Evolutionary conservation across 306 rosid genomes (phyloP).

Genomic region (Oxytropis ochrocephala): DNA sequence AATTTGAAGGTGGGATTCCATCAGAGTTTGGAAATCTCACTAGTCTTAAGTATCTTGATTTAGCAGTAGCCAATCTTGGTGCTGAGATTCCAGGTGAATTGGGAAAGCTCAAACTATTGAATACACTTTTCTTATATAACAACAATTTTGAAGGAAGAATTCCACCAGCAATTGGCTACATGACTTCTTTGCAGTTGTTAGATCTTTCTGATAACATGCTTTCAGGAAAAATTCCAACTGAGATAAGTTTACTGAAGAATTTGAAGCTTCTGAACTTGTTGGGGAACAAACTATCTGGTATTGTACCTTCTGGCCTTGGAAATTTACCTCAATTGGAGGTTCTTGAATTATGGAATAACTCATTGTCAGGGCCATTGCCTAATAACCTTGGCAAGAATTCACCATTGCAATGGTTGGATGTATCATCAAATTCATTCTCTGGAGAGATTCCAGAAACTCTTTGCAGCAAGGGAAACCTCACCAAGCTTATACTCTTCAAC

Average conservation of each 20-base stretch:
- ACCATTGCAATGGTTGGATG: constrained; percentile 78
- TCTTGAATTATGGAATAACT: constrained; percentile 90
- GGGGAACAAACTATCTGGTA: constrained; percentile 69
- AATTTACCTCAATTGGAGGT: constrained; percentile 50
- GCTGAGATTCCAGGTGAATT: constrained; percentile 67
- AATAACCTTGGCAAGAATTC: constrained; percentile 69
- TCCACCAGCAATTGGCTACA: constrained; percentile 49
- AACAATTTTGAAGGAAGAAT: constrained; percentile 62
- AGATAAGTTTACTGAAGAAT: constrained; percentile 54
- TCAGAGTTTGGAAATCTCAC: constrained; percentile 74
- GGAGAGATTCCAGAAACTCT: constrained; percentile 72
- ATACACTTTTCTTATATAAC: constrained; percentile 75
- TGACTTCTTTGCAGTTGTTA: constrained; percentile 47
- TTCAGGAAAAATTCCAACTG: constrained; percentile 68
- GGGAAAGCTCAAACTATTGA: constrained; percentile 48
- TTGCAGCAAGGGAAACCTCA: constrained; percentile 74
- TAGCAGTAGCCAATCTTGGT: constrained; percentile 77
- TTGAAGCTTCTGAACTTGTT: constrained; percentile 78
- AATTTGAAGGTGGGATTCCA: constrained; percentile 76
- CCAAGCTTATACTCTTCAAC: constrained; percentile 94
- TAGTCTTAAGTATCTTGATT: constrained; percentile 75
- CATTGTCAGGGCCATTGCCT: constrained; percentile 73
- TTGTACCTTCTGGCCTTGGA: constrained; percentile 63
- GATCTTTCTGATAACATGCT: constrained; percentile 82
- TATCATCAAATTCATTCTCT: constrained; percentile 77